Conservation (phyloP, 441 rosid species). For the Syzygium syzygioides region DNA sequence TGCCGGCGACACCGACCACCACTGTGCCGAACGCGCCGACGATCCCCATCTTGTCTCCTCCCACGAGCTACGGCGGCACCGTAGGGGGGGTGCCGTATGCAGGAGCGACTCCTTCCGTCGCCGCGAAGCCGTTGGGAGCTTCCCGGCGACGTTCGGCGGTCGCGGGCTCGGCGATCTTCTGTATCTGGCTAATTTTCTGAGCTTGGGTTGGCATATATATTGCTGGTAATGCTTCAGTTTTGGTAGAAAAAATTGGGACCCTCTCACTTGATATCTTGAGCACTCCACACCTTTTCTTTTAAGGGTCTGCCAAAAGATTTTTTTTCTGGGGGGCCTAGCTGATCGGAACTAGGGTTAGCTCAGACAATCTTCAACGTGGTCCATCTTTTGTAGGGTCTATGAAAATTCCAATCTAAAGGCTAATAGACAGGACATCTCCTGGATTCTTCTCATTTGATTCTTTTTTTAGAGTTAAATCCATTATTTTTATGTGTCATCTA, state of each 20-base stretch:
- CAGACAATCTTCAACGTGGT: neutral
- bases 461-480: neutral
- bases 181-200: neutral
- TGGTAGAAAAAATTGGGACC: neutral
- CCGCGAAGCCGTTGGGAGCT: neutral
- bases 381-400: neutral
- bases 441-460: neutral
- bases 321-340: neutral
- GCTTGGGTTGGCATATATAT: neutral
- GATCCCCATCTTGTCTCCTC: neutral
- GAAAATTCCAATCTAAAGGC: neutral
- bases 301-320: neutral
- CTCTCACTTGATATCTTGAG: neutral
- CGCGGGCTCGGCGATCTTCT: neutral
- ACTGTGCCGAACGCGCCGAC: neutral
- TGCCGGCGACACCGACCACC: neutral
- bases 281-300: neutral
- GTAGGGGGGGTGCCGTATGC: neutral
- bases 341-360: neutral
- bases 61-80: neutral
- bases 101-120: neutral
- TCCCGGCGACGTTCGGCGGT: neutral
- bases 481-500: neutral
- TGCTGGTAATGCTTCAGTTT: neutral
- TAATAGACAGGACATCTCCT: neutral